Percentiles rank a stretch among this genome's conserved stretches.
Conservation (phyloP, 495 filamentous ascomycete species). For the Penicillium angulare region DNA sequence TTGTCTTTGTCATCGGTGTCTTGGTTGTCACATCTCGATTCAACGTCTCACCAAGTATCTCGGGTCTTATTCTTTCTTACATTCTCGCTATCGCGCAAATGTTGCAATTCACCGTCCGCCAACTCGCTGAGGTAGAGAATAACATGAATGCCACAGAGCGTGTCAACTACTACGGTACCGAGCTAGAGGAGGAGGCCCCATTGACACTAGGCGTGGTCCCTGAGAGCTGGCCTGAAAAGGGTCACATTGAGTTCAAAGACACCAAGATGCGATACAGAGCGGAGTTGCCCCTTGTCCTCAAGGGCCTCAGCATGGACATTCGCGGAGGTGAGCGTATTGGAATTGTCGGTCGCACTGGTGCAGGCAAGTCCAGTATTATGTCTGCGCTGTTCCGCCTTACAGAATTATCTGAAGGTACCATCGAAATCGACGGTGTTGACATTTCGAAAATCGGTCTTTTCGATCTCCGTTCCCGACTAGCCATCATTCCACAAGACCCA, state of each 20-base stretch:
- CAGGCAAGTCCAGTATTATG: constrained; percentile 95
- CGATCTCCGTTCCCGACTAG: constrained; percentile 81
- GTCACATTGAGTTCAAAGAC: constrained; percentile 79
- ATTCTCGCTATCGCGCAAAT: constrained; percentile 93
- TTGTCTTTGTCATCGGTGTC: constrained; percentile 86
- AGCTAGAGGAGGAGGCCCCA: constrained; percentile 86
- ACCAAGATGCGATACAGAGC: constrained; percentile 89
- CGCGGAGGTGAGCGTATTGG: constrained; percentile 86
- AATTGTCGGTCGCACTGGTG: constrained; percentile 90
- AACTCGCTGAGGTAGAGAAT: constrained; percentile 95
- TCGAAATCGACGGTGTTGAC: constrained; percentile 87
- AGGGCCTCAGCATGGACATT: constrained; percentile 74
- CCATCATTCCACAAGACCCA: constrained; percentile 96
- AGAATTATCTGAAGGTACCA: constrained; percentile 78
- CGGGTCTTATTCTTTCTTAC: constrained; percentile 85
- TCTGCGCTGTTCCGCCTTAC: constrained; percentile 86
- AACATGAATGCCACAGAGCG: constrained; percentile 96
- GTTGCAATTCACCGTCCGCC: constrained; percentile 91
- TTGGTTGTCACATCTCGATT: constrained; percentile 95
- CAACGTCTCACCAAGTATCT: constrained; percentile 76
- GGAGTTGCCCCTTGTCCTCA: constrained; percentile 79
- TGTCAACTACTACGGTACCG: constrained; percentile 84
- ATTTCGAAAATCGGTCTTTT: constrained; percentile 82
- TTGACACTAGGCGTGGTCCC: constrained; percentile 66
- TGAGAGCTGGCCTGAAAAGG: constrained; percentile 75